phyloP scores from a whole-genome alignment of 73 alveolate genomes.

The Durusdinium trenchii region DNA sequence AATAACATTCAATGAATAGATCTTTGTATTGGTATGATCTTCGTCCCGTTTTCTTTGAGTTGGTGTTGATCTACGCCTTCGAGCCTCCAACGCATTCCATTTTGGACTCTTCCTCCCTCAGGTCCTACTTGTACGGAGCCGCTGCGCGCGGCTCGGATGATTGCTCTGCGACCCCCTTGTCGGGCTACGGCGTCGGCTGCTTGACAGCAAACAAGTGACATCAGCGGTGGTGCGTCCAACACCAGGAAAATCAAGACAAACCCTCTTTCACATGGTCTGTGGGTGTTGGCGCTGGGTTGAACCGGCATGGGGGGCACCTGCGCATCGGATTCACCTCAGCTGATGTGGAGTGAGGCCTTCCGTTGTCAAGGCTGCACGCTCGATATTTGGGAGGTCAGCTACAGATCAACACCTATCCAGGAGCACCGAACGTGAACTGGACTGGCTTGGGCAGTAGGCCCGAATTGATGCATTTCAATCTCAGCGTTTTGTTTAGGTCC shows the following conservation, averaged over 20 bases:
- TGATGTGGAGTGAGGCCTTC: slow-evolving; percentile 8
- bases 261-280: not conserved
- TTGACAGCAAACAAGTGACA: not conserved
- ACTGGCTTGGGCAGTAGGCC: no score
- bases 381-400: slow-evolving; percentile 73
- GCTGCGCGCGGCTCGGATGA: slow-evolving; percentile 51
- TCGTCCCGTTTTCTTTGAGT: not conserved
- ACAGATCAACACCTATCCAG: slow-evolving; percentile 46
- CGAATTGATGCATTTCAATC: no score
- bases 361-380: slow-evolving; percentile 68
- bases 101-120: no score
- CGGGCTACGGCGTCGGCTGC: slow-evolving; percentile 75
- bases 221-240: not conserved
- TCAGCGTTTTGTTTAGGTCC: no score
- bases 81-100: not conserved
- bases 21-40: not conserved
- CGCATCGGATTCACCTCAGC: not conserved
- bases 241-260: not conserved
- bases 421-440: no score
- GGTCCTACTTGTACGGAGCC: slow-evolving; percentile 77
- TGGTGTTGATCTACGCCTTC: not conserved
- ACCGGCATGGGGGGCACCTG: not conserved
- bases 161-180: slow-evolving; percentile 33
- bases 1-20: no score
- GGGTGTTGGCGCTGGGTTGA: not conserved